These are phyloP conservation scores for Borovskyia barvae DNA, from an alignment of 208 protist genomes.

Conservation along the genomic window DNA sequence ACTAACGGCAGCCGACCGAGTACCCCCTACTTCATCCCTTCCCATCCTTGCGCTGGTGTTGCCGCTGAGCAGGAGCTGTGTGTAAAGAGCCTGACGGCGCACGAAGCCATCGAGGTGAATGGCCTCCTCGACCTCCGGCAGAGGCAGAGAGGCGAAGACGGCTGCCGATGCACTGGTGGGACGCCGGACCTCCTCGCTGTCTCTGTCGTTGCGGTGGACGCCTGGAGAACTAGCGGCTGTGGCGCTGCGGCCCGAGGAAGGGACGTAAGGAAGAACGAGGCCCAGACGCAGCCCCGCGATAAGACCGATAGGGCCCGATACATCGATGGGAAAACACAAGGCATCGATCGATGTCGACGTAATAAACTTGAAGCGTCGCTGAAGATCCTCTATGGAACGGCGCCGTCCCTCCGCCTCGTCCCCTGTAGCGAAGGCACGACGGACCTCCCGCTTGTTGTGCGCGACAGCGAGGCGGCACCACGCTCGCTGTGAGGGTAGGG, in stretches of 20 bases:
- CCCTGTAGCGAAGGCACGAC: slow-evolving; percentile 23
- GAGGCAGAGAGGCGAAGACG: not conserved
- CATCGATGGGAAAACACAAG: slow-evolving; percentile 54
- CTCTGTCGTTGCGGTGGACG: not conserved
- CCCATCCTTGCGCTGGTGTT: slow-evolving; percentile 6
- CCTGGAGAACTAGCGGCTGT: not conserved
- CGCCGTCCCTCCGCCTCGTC: slow-evolving; percentile 33
- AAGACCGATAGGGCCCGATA: slow-evolving; percentile 41
- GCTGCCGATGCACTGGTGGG: not conserved
- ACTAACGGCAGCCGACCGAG: not conserved
- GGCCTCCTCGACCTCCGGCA: slow-evolving; percentile 1
- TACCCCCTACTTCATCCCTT: not conserved
- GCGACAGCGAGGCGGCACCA: slow-evolving; percentile 4
- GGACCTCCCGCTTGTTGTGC: slow-evolving; percentile 36
- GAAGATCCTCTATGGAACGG: slow-evolving; percentile 10
- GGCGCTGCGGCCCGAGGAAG: not conserved
- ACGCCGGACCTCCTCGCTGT: not conserved
- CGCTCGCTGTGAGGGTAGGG: no score
- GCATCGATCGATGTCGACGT: slow-evolving; percentile 26
- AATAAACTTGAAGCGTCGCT: slow-evolving; percentile 21
- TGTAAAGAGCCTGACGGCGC: slow-evolving; percentile 19
- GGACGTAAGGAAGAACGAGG: slow-evolving; percentile 19
- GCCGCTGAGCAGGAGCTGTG: slow-evolving; percentile 27
- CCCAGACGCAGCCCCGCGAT: slow-evolving; percentile 71
- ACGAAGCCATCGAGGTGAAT: slow-evolving; percentile 12